phyloP scores from a whole-genome alignment of 139 green algal species.

The Chlorella ohadii region DNA sequence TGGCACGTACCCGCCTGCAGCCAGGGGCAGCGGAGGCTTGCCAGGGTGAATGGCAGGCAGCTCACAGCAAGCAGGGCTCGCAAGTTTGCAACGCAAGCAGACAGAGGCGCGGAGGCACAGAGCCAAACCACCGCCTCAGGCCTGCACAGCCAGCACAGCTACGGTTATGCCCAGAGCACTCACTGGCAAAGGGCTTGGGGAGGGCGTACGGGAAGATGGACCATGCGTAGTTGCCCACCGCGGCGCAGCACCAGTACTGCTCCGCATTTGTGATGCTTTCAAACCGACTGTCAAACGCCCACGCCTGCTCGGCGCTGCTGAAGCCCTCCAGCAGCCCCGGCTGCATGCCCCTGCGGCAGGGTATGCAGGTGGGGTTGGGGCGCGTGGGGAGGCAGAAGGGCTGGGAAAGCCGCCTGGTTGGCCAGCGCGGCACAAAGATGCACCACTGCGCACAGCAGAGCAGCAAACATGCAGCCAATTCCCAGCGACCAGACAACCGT shows the following conservation, averaged over 20 bases:
- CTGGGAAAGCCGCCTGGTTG: no score
- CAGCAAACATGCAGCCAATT: no score
- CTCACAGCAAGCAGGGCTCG: no score
- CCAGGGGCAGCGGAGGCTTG: no score
- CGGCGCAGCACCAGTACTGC: background rate
- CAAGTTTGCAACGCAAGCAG: no score
- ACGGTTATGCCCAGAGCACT: background rate
- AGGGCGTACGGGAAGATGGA: background rate
- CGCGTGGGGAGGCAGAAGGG: no score
- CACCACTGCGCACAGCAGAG: no score
- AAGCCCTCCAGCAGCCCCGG: background rate
- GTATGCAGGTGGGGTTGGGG: no score
- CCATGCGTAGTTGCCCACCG: background rate
- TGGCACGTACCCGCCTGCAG: background rate
- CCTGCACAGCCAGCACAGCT: background rate
- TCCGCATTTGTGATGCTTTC: background rate
- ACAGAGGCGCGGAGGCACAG: no score
- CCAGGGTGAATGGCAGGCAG: background rate
- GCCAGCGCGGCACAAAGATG: no score
- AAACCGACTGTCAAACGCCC: background rate
- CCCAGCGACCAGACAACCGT: no score
- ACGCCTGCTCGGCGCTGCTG: background rate
- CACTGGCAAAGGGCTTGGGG: background rate
- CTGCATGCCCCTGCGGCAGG: conserved; percentile 6
- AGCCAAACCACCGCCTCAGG: no score